These are phyloP conservation scores for Aspergillus asperescens DNA, from an alignment of 495 filamentous ascomycete genomes.

Conservation along the genomic window DNA sequence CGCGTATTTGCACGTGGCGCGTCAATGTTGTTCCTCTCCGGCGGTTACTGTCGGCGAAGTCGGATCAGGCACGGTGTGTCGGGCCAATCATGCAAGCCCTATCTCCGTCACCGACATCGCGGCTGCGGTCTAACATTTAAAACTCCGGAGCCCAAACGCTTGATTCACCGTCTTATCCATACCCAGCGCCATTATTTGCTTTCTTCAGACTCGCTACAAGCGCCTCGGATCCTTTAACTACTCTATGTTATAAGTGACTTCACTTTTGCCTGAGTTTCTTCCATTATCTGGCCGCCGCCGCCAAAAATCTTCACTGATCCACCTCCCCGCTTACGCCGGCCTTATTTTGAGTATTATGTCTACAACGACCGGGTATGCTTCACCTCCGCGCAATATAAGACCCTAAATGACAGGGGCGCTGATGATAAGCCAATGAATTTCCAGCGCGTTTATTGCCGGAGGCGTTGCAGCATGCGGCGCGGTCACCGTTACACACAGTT, in stretches of 20 bases:
- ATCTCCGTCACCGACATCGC: not conserved
- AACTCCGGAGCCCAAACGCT: not conserved
- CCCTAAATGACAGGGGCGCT: not conserved
- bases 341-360: conserved; percentile 34
- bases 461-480: conserved; percentile 95
- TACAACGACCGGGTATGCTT: conserved; percentile 48
- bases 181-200: not conserved
- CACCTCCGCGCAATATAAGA: not conserved
- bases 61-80: not conserved
- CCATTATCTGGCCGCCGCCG: not conserved
- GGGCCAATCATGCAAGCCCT: conserved; percentile 7
- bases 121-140: not conserved
- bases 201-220: not conserved
- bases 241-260: not conserved
- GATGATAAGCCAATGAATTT: not conserved
- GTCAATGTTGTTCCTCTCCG: conserved; percentile 18
- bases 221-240: not conserved
- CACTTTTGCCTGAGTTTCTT: not conserved
- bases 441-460: conserved; percentile 82
- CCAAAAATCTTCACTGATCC: conserved; percentile 2
- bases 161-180: not conserved
- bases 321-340: conserved; percentile 19
- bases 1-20: conserved; percentile 8
- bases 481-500: conserved; percentile 95
- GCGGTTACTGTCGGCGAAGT: conserved; percentile 18